A percentile compares a stretch with the other conserved stretches of the same genome.
phyloP scores from a whole-genome alignment of 1,284 basidiomycete species.

The Puccinia novopanici region DNA sequence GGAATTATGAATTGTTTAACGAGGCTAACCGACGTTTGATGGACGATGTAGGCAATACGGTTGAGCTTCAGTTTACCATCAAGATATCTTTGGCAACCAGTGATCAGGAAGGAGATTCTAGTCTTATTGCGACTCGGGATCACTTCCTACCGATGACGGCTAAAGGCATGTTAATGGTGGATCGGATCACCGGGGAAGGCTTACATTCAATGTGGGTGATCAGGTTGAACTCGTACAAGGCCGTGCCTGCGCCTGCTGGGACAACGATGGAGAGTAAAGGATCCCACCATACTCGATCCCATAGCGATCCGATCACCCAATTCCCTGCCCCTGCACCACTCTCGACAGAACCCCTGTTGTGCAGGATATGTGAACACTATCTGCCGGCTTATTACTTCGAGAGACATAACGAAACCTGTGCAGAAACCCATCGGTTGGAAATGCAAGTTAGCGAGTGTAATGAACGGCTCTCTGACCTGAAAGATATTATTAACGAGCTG shows the following conservation, averaged over 20 bases:
- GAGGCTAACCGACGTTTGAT: no score
- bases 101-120: no score
- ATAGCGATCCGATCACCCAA: slow-evolving; percentile 58
- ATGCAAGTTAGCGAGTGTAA: slow-evolving; percentile 92
- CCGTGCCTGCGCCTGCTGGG: no score
- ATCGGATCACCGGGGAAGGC: slow-evolving; percentile 77
- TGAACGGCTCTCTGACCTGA: no score
- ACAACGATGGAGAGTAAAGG: slow-evolving; percentile 64
- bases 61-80: no score
- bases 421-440: slow-evolving; percentile 91
- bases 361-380: slow-evolving; percentile 95
- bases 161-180: slow-evolving; percentile 97
- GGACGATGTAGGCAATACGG: no score
- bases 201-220: slow-evolving; percentile 99
- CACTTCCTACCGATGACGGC: slow-evolving; percentile 87
- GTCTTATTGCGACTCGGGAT: slow-evolving; percentile 59
- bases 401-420: slow-evolving; percentile 99
- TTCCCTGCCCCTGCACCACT: slow-evolving; percentile 68
- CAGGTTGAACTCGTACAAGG: no score
- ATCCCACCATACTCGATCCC: slow-evolving; percentile 53
- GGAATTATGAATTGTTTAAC: no score
- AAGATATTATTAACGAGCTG: no score
- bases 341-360: slow-evolving; percentile 76
- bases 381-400: no score
- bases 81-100: no score